phyloP scores from a whole-genome alignment of 2,329 filamentous ascomycete genomes.

The Aspergillus puulaauensis region DNA sequence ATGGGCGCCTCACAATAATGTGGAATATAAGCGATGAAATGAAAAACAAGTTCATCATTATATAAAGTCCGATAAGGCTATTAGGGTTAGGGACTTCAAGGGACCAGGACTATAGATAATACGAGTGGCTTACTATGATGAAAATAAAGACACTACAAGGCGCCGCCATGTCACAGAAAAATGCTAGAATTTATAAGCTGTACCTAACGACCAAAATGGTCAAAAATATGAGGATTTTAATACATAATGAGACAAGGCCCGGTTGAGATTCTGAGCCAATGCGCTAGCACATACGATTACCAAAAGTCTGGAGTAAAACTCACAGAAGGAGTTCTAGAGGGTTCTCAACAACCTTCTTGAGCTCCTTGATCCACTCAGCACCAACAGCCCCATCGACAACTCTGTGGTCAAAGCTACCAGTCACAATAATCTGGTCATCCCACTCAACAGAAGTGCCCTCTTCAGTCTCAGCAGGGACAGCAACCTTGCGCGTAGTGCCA shows the following conservation, averaged over 20 bases:
- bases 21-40: no score
- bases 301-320: conserved; percentile 23
- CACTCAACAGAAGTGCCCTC: conserved; percentile 80
- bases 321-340: conserved; percentile 91
- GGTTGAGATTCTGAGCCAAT: conserved; percentile 17
- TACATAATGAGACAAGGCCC: conserved; percentile 36
- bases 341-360: conserved; percentile 98
- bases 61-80: no score
- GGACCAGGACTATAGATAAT: no score
- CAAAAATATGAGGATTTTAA: conserved; percentile 33
- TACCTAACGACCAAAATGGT: conserved; percentile 27
- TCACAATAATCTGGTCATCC: conserved; percentile 96
- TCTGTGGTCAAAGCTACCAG: conserved; percentile 97
- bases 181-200: conserved; percentile 31
- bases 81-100: no score
- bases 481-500: conserved; percentile 93
- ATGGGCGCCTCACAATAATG: no score
- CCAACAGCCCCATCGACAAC: conserved; percentile 95
- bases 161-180: conserved; percentile 11
- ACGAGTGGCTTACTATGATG: not conserved
- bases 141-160: not conserved
- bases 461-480: conserved; percentile 79
- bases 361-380: conserved; percentile 91
- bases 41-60: no score
- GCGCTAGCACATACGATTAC: conserved; percentile 17